Evolutionary conservation across 306 rosid genomes (phyloP).

Genomic region (Pterocarpus macrocarpus): DNA sequence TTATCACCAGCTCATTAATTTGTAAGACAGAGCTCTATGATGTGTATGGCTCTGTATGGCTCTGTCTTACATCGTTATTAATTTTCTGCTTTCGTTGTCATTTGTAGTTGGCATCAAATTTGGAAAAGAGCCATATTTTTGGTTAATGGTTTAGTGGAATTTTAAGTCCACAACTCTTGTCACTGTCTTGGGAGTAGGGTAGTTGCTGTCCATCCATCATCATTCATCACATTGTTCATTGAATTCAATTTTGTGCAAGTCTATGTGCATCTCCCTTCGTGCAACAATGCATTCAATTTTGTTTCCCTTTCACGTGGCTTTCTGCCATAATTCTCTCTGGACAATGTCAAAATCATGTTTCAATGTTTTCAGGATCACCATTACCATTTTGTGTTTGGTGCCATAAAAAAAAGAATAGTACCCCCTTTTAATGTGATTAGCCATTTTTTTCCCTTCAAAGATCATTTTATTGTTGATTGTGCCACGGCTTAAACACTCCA

Average conservation of each 20-base stretch:
- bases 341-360: conserved; percentile 47
- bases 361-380: conserved; percentile 34
- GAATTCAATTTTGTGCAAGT: conserved; percentile 32
- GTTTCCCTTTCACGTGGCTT: conserved; percentile 43
- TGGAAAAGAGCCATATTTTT: not conserved
- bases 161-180: conserved; percentile 4
- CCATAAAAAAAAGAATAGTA: not conserved
- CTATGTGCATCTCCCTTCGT: conserved; percentile 29
- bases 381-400: conserved; percentile 41
- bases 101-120: conserved; percentile 27
- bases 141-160: conserved; percentile 6
- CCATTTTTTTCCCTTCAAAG: not conserved
- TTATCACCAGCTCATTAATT: conserved; percentile 10
- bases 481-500: not conserved
- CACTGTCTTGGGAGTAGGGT: conserved; percentile 20
- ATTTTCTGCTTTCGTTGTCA: conserved; percentile 7
- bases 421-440: conserved; percentile 28
- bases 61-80: conserved; percentile 14
- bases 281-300: conserved; percentile 37
- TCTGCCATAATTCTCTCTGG: conserved; percentile 26
- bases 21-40: not conserved
- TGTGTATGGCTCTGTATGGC: conserved; percentile 25
- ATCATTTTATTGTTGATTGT: conserved; percentile 27
- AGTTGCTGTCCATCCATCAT: not conserved
- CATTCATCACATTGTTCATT: conserved; percentile 16